Evolutionary conservation across 805 yeast genomes (phyloP).

Genomic region (Candida vartiovaarae): DNA sequence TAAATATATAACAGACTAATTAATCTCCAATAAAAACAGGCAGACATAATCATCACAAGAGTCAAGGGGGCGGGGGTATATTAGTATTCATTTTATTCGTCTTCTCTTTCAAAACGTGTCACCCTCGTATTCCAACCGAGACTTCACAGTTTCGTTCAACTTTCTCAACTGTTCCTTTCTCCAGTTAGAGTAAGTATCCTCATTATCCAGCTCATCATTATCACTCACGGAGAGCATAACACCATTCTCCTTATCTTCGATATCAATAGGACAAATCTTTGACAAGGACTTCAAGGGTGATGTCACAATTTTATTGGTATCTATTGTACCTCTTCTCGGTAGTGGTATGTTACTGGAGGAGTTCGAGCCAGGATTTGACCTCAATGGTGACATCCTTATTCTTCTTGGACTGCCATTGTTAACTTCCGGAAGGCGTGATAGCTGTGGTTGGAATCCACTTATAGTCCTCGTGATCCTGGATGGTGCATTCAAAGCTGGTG

Average conservation of each 20-base stretch:
- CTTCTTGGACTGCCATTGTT: conserved; percentile 10
- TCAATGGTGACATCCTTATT: conserved; percentile 13
- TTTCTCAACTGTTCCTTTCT: conserved; percentile 23
- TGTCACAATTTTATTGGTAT: conserved; percentile 13
- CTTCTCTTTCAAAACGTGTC: conserved; percentile 14
- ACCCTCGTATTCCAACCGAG: conserved; percentile 6
- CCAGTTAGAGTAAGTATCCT: conserved; percentile 20
- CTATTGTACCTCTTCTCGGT: conserved; percentile 3
- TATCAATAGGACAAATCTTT: not conserved
- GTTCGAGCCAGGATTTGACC: conserved; percentile 3
- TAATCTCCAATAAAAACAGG: too few relatives aligned
- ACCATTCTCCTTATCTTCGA: conserved; percentile 10
- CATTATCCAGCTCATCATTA: conserved; percentile 1
- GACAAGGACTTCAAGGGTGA: conserved; percentile 22
- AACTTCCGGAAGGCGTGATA: conserved; percentile 13
- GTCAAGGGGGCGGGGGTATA: too few relatives aligned
- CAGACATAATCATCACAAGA: too few relatives aligned
- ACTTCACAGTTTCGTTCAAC: conserved; percentile 12
- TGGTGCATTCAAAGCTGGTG: conserved; percentile 6
- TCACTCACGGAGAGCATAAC: not conserved
- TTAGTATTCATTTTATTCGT: too few relatives aligned
- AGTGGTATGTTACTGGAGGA: conserved; percentile 4
- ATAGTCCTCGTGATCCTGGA: conserved; percentile 13
- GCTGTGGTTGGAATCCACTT: conserved; percentile 19
- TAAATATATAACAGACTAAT: too few relatives aligned